Evolutionary conservation across 257 asterid genomes (phyloP), one percentile per base, ranked within the genome.

Genomic region (Capsicum chinense): DNA sequence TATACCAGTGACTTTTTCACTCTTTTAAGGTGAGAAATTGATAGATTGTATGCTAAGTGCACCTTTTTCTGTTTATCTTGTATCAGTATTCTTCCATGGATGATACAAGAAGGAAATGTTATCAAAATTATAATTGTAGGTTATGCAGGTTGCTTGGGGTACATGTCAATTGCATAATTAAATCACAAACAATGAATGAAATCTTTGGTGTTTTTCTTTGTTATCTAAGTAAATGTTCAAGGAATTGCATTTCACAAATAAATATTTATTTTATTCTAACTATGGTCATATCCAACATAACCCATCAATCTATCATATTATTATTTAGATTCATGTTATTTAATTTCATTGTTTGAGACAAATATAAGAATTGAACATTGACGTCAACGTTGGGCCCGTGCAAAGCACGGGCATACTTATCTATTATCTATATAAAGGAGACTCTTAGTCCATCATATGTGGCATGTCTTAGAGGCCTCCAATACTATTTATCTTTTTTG

Each of bases 1-100:
- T 97, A 87, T 89, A 97, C 79, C 97, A 89, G 42, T 95, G 92
- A 91, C 39, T 17, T 80, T 81, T 56, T 37, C 44, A 56, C 35
- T 47, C 17, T 56, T 63, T 35, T 16, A 50, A 15, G 39, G 63
- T 64, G 79, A 69, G 83, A 81, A 63, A 58, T 63, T 54, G 79
- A 56, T 63, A 60, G 83, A 48, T 62, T 57, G 39, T 63, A 6
- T 79, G 56, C 79, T 42, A 7, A 79, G 85, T 56, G 6, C 33
- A 19, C 56, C 5, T 16, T 66, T 79, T 15, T 42, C 1, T 71
- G 35, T 21, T 21, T 21, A 21, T 21, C 21, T 21, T 21, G 21
- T 21, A 21, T 21, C 21, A 21, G 21, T 21, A 33, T 67, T 80
- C 68, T 85, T 73, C 74, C 85, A 73, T 19, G 79, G 60, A 35